Evolutionary conservation across 805 yeast genomes (phyloP), one percentile per base, ranked within the genome.

Genomic region (Scheffersomyces ergatensis): DNA sequence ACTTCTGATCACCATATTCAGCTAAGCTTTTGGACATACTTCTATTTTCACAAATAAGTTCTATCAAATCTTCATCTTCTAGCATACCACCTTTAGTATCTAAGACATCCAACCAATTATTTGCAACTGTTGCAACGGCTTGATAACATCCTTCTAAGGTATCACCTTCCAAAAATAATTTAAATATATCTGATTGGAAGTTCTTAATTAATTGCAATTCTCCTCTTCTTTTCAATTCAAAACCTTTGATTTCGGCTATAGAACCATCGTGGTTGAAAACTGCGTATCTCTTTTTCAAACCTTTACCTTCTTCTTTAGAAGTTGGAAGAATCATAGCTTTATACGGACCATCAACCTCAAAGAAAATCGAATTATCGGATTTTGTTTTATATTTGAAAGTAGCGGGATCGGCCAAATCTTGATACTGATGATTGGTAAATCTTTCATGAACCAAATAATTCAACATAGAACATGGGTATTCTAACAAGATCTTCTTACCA

Each of bases 311-410:
- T 58, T 93, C 99, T 48, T 89, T 88, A 0, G 98, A 92, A 0
- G 98, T 89, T 4, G 99, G 99, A 38, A 93, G 73, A 42, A 93
- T 79, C 99, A 93, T 93, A 0, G 99, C 99, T 54, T 82, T 85
- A 59, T 93, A 93, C 1, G 99, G 99, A 9, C 99, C 99, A 68
- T 93, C 99, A 15, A 95, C 97, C 60, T 93, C 99, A 51, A 93
- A 93, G 66, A 92, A 92, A 63, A 93, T 93, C 13, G 97, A 85
- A 62, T 93, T 93, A 55, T 93, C 99, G 16, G 92, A 82, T 36
- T 77, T 76, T 0, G 89, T 84, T 40, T 83, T 80, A 63, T 92
- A 93, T 50, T 77, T 78, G 56, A 80, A 75, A 15, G 69, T 74
- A 1, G 72, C 74, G 0, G 87, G 82, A 56, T 92, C 96, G 1